Evolutionary conservation across 1,284 basidiomycete species (phyloP), one percentile per base, ranked within the genome.

Genomic region (Sparassis latifolia): DNA sequence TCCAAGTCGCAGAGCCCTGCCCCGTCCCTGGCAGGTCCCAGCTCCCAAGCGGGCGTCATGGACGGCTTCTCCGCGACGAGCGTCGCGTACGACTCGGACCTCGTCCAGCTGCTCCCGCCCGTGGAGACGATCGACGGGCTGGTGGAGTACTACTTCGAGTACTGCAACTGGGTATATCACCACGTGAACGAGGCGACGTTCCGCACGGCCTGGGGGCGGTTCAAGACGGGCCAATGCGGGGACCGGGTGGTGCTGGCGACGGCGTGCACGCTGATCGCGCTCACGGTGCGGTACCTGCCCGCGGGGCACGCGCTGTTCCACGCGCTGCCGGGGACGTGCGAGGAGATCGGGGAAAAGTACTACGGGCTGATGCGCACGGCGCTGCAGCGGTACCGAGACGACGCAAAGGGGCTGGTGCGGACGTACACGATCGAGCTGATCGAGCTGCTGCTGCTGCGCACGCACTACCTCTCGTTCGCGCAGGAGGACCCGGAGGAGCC

Each of bases 141-240:
- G 47, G 74, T 90, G 60, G 68, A 69, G 47, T 85, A 82, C 66
- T 90, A 90, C 66, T 89, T 89, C 58, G 83, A 86, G 58, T 86
- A 86, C 61, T 89, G 86, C 74, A 89, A 86, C 65, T 90, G 87
- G 88, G 80, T 89, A 49, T 87, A 89, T 65, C 78, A 84, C 37
- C 82, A 87, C 63, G 77, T 90, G 52, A 83, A 88, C 65, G 75
- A 82, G 50, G 51, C 67, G 2, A 69, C 80, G 4, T 86, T 90
- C 61, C 67, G 69, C 10, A 66, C 73, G 10, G 79, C 80, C 28
- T 91, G 87, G 88, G 71, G 76, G 32, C 78, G 80, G 30, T 90
- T 83, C 73, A 89, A 86, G 64, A 73, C 67, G 10, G 84, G 82
- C 49, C 65, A 72, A 40, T 78, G 75, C 47, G 73, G 82, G 5